A percentile compares a stretch with the other conserved stretches of the same genome.
These are phyloP conservation scores for Boletellus dicymbophilus DNA, from an alignment of 1,284 basidiomycete genomes.

Conservation along the genomic window DNA sequence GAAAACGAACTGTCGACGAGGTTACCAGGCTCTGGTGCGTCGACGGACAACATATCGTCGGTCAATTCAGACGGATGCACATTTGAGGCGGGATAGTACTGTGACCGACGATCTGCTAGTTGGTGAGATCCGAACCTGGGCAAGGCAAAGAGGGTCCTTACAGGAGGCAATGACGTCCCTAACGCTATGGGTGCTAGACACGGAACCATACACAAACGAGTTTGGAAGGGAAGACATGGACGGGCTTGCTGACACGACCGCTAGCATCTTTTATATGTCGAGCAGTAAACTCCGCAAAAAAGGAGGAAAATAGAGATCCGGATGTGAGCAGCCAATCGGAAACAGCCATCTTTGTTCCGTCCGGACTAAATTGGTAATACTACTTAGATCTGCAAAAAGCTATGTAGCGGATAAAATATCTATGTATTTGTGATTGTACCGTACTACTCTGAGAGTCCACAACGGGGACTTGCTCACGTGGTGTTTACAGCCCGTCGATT, in stretches of 20 bases:
- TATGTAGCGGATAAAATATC: neutral
- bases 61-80: slow-evolving; percentile 48
- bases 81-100: slow-evolving; percentile 62
- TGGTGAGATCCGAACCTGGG: slow-evolving; percentile 4
- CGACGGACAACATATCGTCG: slow-evolving; percentile 34
- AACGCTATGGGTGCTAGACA: slow-evolving; percentile 52
- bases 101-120: slow-evolving; percentile 58
- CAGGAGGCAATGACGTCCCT: slow-evolving; percentile 53
- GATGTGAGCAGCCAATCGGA: slow-evolving; percentile 11
- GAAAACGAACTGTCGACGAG: neutral
- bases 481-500: slow-evolving; percentile 65
- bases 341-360: neutral
- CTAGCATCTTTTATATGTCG: neutral
- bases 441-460: slow-evolving; percentile 1
- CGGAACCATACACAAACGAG: slow-evolving; percentile 52
- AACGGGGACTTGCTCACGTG: slow-evolving; percentile 14
- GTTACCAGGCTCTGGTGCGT: slow-evolving; percentile 26
- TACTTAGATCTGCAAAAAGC: too few species aligned
- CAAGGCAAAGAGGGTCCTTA: slow-evolving; percentile 39
- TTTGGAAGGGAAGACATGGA: slow-evolving; percentile 44
- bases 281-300: slow-evolving; percentile 22
- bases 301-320: neutral
- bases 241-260: neutral
- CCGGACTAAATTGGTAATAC: too few species aligned
- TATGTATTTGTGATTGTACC: too few species aligned